phyloP scores from a whole-genome alignment of 2,329 filamentous ascomycete genomes.

The Colletotrichum sp. region DNA sequence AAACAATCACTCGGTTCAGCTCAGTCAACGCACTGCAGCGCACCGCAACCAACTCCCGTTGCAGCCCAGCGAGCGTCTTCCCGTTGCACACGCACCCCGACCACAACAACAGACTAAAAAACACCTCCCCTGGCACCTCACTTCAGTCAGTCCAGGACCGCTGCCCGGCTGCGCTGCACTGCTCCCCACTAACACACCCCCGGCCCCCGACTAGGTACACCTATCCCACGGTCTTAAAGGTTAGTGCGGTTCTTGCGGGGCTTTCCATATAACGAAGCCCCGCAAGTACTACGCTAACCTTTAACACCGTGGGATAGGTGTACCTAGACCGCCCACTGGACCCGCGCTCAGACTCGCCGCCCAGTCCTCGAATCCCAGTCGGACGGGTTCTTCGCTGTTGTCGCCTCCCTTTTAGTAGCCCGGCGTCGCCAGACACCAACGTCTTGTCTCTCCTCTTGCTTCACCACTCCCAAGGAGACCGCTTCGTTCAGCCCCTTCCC shows the following conservation, averaged over 20 bases:
- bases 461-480: conserved; percentile 24
- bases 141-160: not conserved
- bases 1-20: not conserved
- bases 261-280: too few relatives aligned
- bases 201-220: not conserved
- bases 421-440: conserved; percentile 17
- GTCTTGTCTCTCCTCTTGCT: conserved; percentile 22
- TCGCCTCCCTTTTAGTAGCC: conserved; percentile 20
- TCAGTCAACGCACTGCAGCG: not conserved
- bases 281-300: too few relatives aligned
- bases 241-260: too few relatives aligned
- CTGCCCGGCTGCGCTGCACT: not conserved
- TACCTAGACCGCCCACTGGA: not conserved
- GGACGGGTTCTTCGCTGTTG: conserved; percentile 1
- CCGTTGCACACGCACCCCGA: not conserved
- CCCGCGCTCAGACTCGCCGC: conserved; percentile 10
- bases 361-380: conserved; percentile 18
- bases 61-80: not conserved
- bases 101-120: not conserved
- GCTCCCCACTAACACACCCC: not conserved
- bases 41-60: not conserved
- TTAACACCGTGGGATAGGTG: too few relatives aligned
- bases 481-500: conserved; percentile 24
- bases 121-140: not conserved
- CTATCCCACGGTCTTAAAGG: too few relatives aligned